phyloP scores from a whole-genome alignment of 148 eudicot species.

The Heliamphora exappendiculata region DNA sequence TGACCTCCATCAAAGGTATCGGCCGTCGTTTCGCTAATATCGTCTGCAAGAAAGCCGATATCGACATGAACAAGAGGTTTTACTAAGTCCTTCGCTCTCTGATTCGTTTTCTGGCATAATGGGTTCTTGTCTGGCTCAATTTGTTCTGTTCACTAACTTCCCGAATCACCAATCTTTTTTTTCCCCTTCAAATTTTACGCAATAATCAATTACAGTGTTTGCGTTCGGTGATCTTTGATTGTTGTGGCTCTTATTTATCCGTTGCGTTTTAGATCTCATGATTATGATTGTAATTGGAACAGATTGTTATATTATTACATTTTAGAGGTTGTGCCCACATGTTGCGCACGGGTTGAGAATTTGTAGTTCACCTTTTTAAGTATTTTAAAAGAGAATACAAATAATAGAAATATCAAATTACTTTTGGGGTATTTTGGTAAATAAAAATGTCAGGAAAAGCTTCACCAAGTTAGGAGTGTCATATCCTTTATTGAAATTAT shows the following conservation, averaged over 20 bases:
- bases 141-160: background rate
- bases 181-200: background rate
- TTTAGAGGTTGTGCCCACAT: too few species aligned
- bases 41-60: constrained; percentile 87
- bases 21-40: constrained; percentile 91
- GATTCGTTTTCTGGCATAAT: background rate
- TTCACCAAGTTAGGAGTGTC: too few species aligned
- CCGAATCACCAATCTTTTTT: background rate
- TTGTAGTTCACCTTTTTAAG: too few species aligned
- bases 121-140: background rate
- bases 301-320: background rate
- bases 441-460: too few species aligned
- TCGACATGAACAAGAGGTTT: constrained; percentile 93
- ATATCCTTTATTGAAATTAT: background rate
- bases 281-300: background rate
- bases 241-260: background rate
- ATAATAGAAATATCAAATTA: too few species aligned
- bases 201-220: too few species aligned
- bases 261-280: background rate
- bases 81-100: background rate
- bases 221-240: background rate
- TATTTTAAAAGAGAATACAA: too few species aligned
- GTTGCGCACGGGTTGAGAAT: too few species aligned
- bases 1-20: constrained; percentile 92
- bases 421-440: too few species aligned